Percentiles rank a stretch among this genome's conserved stretches.
These are phyloP conservation scores for Wickerhamomyces subpelliculosus DNA, from an alignment of 805 yeast species.

Conservation along the genomic window DNA sequence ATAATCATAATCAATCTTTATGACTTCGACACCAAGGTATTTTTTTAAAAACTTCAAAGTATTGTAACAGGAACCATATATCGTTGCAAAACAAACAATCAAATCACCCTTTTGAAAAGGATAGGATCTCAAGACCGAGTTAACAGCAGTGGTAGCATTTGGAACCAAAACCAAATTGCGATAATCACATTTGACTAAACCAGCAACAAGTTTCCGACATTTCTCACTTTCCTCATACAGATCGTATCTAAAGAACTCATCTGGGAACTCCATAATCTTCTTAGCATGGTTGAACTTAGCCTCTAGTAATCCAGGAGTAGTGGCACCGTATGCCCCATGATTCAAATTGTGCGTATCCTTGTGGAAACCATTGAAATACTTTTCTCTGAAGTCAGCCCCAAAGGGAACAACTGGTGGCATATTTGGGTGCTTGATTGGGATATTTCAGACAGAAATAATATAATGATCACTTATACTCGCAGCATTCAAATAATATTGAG, in stretches of 20 bases:
- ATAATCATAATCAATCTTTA: conserved; percentile 32
- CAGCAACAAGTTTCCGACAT: too few relatives aligned
- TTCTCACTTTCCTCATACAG: too few relatives aligned
- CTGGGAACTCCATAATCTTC: conserved; percentile 21
- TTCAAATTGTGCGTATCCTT: conserved; percentile 30
- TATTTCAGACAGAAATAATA: too few relatives aligned
- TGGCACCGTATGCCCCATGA: too few relatives aligned
- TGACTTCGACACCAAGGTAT: conserved; percentile 26
- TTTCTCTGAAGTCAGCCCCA: conserved; percentile 38
- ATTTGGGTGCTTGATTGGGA: too few relatives aligned
- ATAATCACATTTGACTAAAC: conserved; percentile 32
- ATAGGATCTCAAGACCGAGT: conserved; percentile 43
- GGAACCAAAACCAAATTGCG: conserved; percentile 43
- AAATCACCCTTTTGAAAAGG: conserved; percentile 41
- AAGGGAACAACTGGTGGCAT: too few relatives aligned
- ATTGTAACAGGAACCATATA: conserved; percentile 7
- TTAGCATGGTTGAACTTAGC: conserved; percentile 50
- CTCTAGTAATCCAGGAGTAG: too few relatives aligned
- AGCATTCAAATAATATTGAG: too few relatives aligned
- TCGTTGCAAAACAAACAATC: conserved; percentile 24
- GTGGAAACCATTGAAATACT: too few relatives aligned
- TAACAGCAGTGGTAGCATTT: conserved; percentile 53
- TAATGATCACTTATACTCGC: too few relatives aligned
- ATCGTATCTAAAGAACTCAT: too few relatives aligned
- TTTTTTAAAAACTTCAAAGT: conserved; percentile 16